These are phyloP conservation scores for Cylindrotheca fusiformis DNA, from an alignment of 108 stramenopile species.

Conservation along the genomic window DNA sequence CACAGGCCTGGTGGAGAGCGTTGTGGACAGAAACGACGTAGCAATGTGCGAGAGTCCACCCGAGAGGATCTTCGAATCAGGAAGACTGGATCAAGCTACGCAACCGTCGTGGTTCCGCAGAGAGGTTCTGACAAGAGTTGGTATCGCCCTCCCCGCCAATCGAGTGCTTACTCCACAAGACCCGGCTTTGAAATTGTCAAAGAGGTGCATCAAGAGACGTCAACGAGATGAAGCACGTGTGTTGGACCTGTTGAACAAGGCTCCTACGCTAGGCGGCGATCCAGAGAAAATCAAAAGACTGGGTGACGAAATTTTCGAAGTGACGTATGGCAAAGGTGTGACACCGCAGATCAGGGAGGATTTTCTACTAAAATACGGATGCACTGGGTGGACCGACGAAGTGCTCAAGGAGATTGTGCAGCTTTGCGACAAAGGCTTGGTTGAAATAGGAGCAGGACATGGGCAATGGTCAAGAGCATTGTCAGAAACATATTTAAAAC, in stretches of 20 bases:
- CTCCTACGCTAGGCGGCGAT: conserved; percentile 34
- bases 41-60: no score
- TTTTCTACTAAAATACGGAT: conserved; percentile 73
- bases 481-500: conserved; percentile 31
- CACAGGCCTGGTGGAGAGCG: no score
- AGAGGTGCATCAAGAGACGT: conserved; percentile 38
- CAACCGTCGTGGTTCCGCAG: conserved; percentile 18
- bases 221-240: conserved; percentile 49
- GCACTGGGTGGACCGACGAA: conserved; percentile 66
- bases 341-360: conserved; percentile 72
- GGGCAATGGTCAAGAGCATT: conserved; percentile 81
- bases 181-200: conserved; percentile 44
- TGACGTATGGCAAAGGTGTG: conserved; percentile 71
- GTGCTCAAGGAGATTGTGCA: conserved; percentile 44
- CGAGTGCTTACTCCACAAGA: conserved; percentile 43
- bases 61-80: no score
- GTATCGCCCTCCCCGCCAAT: conserved; percentile 39
- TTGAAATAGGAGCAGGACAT: conserved; percentile 86
- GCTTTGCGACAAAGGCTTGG: conserved; percentile 54
- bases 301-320: conserved; percentile 30
- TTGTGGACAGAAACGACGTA: no score
- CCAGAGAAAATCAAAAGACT: conserved; percentile 31
- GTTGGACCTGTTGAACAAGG: conserved; percentile 30
- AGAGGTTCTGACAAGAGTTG: conserved; percentile 20
- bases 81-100: no score